A percentile compares a stretch with the other conserved stretches of the same genome.
Conservation (phyloP, 768 basidiomycete species). For the Lepiota subincarnata region DNA sequence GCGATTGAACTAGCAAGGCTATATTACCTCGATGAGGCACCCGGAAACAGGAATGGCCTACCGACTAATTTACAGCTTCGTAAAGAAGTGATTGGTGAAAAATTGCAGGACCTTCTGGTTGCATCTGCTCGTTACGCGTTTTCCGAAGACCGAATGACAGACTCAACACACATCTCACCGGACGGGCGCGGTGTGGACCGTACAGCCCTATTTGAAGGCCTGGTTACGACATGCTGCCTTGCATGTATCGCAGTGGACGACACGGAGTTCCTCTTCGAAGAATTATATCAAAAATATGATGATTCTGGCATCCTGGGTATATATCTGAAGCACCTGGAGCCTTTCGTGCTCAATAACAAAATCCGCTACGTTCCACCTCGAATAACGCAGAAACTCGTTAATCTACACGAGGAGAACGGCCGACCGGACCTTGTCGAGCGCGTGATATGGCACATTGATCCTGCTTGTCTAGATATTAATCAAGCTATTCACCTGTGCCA, state of each 20-base stretch:
- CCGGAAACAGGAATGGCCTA: constrained; percentile 85
- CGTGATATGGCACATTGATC: constrained; percentile 95
- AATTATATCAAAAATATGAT: constrained; percentile 88
- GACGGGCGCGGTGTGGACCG: constrained; percentile 92
- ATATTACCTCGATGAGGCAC: constrained; percentile 76
- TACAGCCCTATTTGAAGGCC: constrained; percentile 82
- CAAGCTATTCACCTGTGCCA: constrained; percentile 88
- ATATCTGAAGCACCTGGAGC: constrained; percentile 78
- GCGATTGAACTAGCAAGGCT: constrained; percentile 84
- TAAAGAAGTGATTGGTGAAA: constrained; percentile 62
- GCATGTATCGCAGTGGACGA: constrained; percentile 80
- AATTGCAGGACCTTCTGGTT: constrained; percentile 77
- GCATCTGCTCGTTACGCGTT: constrained; percentile 90
- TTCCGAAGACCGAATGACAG: constrained; percentile 91
- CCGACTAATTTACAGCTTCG: constrained; percentile 62
- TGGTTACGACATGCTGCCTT: constrained; percentile 72
- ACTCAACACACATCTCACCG: constrained; percentile 75
- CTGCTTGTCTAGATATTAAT: constrained; percentile 86
- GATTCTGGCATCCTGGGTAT: constrained; percentile 80
- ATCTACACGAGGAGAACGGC: constrained; percentile 66
- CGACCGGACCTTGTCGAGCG: constrained; percentile 78
- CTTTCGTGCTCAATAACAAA: constrained; percentile 71
- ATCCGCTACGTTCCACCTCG: constrained; percentile 78
- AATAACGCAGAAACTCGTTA: constrained; percentile 81
- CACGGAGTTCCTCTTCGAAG: constrained; percentile 87